Base-by-base conservation (phyloP, 1,139 yeast species). In the Saccharomyces hybrid region DNA sequence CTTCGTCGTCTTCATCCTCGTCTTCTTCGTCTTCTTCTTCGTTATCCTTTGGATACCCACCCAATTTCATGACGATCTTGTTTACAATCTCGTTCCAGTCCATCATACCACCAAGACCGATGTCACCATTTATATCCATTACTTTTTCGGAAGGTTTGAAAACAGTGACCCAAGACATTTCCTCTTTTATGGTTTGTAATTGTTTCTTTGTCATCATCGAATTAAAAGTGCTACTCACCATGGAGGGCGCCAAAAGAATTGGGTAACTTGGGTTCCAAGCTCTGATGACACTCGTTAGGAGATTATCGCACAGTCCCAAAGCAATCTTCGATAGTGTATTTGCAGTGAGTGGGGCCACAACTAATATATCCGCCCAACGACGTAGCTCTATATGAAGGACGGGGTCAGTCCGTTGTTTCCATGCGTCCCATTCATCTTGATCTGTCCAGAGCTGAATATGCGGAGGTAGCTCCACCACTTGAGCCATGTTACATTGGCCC, bases 51-150 rank as follows among this genome's bases (percentile, higher is more conserved):
- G 96, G 96, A 70, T 88, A 87, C 0, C 96, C 96, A 48, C 97
- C 97, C 54, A 88, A 73, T 66, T 88, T 87, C 69, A 84, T 75
- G 3, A 88, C 96, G 56, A 88, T 81, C 63, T 81, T 83, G 66
- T 89, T 91, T 28, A 88, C 96, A 63, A 90, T 86, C 71, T 89
- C 97, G 70, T 88, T 87, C 81, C 86, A 84, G 65, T 86, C 91
- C 65, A 96, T 78, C 99, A 93, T 93, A 8, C 98, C 99, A 28
- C 98, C 99, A 75, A 82, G 86, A 3, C 98, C 99, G 55, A 91
- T 88, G 53, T 93, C 98, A 50, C 98, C 99, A 75, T 89, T 82
- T 8, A 73, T 69, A 28, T 95, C 93, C 55, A 88, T 86, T 5
- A 90, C 95, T 70, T 93, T 93, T 65, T 93, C 98, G 30, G 93